Conservation (phyloP, 805 yeast species). For the Wilhelminamyces savonicus region DNA sequence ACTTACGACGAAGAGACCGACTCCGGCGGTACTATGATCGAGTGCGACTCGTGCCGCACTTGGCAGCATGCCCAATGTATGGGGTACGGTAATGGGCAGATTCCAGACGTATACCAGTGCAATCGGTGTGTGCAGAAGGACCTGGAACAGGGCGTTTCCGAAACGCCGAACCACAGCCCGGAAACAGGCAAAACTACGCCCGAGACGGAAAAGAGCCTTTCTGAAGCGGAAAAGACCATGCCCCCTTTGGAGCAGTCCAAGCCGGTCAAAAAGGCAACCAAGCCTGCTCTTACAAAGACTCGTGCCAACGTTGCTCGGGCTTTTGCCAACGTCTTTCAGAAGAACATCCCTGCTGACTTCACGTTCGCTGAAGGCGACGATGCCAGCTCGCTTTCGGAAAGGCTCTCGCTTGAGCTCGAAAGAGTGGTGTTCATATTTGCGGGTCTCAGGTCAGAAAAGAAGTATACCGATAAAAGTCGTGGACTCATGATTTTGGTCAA, state of each 20-base stretch:
- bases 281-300: constrained; percentile 20
- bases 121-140: constrained; percentile 42
- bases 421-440: constrained; percentile 35
- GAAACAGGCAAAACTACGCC: background rate
- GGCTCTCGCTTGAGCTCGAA: constrained; percentile 51
- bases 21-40: constrained; percentile 50
- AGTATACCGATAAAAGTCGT: constrained; percentile 65
- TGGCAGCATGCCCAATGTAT: constrained; percentile 71
- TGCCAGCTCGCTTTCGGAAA: constrained; percentile 27
- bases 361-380: constrained; percentile 12
- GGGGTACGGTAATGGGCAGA: constrained; percentile 36
- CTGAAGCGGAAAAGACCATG: too few species aligned
- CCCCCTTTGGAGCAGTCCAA: too few species aligned
- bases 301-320: constrained; percentile 47
- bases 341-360: constrained; percentile 32
- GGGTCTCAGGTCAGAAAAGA: constrained; percentile 23
- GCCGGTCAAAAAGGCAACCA: constrained; percentile 5
- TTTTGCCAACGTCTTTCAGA: constrained; percentile 38
- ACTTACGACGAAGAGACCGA: constrained; percentile 56
- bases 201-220: too few species aligned
- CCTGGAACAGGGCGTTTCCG: too few species aligned
- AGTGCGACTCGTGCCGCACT: constrained; percentile 59
- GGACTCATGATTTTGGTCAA: constrained; percentile 59
- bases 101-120: constrained; percentile 50
- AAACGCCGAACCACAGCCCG: background rate